phyloP scores from a whole-genome alignment of 2,329 filamentous ascomycete genomes.

The Neofusicoccum umdonicola region DNA sequence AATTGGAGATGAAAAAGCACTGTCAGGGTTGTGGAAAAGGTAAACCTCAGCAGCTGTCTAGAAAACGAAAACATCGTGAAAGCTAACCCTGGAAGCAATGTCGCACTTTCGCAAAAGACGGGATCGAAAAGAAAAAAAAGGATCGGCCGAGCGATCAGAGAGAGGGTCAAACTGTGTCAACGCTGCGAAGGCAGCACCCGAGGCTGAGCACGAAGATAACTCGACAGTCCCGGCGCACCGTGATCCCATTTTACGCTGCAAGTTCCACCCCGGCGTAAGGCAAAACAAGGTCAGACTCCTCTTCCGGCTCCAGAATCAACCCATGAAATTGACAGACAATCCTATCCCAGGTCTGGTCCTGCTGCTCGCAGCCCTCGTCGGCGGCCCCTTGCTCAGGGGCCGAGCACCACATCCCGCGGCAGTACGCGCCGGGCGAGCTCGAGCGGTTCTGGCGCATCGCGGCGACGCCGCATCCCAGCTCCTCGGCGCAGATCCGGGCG shows the following conservation, averaged over 20 bases:
- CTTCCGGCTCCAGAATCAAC: too few relatives aligned
- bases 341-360: neutral
- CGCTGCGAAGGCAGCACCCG: too few relatives aligned
- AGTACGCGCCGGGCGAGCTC: constrained; percentile 8
- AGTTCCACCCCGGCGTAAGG: neutral
- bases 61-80: neutral
- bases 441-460: neutral
- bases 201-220: neutral
- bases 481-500: neutral
- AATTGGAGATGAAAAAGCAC: constrained; percentile 20
- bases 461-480: neutral
- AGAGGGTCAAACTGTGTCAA: neutral
- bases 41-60: neutral
- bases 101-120: neutral
- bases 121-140: neutral
- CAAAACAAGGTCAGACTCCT: neutral
- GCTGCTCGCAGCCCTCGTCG: neutral
- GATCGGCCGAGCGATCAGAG: too few relatives aligned
- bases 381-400: neutral
- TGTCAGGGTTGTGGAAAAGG: constrained; percentile 21
- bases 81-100: neutral
- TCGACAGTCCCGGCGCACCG: neutral
- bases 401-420: neutral
- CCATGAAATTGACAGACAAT: neutral
- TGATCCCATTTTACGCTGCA: neutral